Percentiles rank a stretch among this genome's conserved stretches.
These are phyloP conservation scores for Sarocladium oryzae DNA, from an alignment of 2,329 filamentous ascomycete genomes.

Conservation along the genomic window DNA sequence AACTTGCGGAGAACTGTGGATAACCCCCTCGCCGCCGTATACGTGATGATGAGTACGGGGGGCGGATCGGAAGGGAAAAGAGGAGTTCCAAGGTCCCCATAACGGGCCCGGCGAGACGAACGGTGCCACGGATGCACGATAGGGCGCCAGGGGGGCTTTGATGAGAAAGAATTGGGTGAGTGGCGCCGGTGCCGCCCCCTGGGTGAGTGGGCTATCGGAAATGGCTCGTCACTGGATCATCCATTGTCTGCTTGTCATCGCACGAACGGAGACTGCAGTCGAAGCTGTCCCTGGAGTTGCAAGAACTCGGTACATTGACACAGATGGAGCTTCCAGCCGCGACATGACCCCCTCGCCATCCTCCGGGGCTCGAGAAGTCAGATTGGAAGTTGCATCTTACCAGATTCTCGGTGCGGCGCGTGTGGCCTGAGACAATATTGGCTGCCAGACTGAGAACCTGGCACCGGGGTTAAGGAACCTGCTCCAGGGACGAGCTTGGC, in stretches of 20 bases:
- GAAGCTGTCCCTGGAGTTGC: too few species aligned
- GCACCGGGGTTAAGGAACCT: background rate
- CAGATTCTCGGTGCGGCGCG: background rate
- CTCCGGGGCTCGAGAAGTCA: conserved; percentile 2
- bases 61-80: background rate
- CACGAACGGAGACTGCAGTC: too few species aligned
- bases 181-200: too few species aligned
- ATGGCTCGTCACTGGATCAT: too few species aligned
- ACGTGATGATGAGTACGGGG: background rate
- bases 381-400: background rate
- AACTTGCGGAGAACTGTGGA: background rate
- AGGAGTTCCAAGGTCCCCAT: background rate
- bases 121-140: conserved; percentile 2
- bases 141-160: conserved; percentile 1
- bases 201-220: conserved; percentile 1
- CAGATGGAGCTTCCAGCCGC: too few species aligned
- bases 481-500: background rate
- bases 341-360: too few species aligned
- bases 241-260: too few species aligned
- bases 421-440: background rate
- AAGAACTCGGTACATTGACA: too few species aligned
- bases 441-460: background rate
- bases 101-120: background rate
- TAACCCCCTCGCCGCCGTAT: background rate
- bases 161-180: too few species aligned